Base-by-base conservation (phyloP, 2,329 filamentous ascomycete species). In the Alternaria triticina region DNA sequence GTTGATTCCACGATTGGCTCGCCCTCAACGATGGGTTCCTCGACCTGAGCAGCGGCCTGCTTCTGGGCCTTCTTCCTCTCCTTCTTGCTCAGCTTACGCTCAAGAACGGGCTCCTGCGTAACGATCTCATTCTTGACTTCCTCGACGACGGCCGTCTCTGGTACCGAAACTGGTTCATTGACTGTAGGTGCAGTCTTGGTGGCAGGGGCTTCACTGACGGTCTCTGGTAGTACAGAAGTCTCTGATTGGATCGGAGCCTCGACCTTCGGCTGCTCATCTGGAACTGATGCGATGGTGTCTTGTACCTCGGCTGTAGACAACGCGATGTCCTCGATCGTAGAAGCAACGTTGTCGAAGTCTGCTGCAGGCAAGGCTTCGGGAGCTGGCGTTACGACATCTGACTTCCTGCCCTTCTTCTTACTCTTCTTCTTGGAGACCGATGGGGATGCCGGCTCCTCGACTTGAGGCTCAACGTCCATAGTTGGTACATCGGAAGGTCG, bases 71-170 rank as follows among this genome's bases (percentile, higher is more conserved):
- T 77, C 63, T 74, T 77, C 65, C 73, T 76, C 43, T 78, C 75
- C 43, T 77, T 77, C 64, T 79, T 77, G 65, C 74, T 77, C n/a
- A 76, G 65, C 61, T 76, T 77, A 44, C 70, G 74, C 46, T 46
- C 62, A n/a, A 74, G 61, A 9, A 47, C 30, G 10, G 72, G 70
- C 57, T 59, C 68, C 36, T 72, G 69, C n/a, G 47, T 3, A 10
- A 61, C 62, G 5, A 57, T 28, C 7, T 23, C 10, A n/a, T 64
- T 58, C 20, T 57, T 61, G 36, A 22, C 27, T 20, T 63, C 36
- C 7, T 62, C 59, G 5, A 55, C 4, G 7, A 59, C 33, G 8
- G 30, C 47, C 15, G 30, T 20, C 4, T 45, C 23, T 28, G 50
- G 46, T 5, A 30, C 11, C 22, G 13, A 25, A 33, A 13, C 36